Percentiles rank a stretch among this genome's conserved stretches.
Conservation (phyloP, 2,329 filamentous ascomycete genomes). For the Fusarium albosuccineum region DNA sequence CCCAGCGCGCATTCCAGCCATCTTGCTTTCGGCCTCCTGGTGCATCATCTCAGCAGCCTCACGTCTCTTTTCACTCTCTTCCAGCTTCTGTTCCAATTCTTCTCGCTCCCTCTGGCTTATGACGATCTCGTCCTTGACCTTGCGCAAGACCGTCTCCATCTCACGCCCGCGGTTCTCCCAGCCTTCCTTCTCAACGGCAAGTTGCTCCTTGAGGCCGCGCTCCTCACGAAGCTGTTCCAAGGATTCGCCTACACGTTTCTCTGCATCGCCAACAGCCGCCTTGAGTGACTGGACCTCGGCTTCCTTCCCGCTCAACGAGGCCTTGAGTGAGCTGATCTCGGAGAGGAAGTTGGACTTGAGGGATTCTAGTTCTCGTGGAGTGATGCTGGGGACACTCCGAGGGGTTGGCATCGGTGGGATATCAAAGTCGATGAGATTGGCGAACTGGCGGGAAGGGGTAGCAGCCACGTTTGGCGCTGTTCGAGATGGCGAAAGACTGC, state of each 20-base stretch:
- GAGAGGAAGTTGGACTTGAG: conserved; percentile 92
- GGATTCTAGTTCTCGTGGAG: conserved; percentile 90
- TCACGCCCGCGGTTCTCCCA: conserved; percentile 90
- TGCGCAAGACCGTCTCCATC: conserved; percentile 84
- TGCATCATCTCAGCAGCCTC: conserved; percentile 82
- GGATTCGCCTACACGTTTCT: conserved; percentile 89
- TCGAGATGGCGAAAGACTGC: conserved; percentile 49
- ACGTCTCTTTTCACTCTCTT: conserved; percentile 80
- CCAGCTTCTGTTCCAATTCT: conserved; percentile 78
- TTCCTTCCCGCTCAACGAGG: conserved; percentile 91
- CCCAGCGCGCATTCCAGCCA: conserved; percentile 78
- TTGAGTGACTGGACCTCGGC: conserved; percentile 91
- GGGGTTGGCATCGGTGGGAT: conserved; percentile 95
- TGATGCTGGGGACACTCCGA: conserved; percentile 89
- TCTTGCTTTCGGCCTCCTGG: conserved; percentile 80
- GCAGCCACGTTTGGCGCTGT: conserved; percentile 49
- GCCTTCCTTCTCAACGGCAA: conserved; percentile 79
- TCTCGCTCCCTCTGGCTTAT: conserved; percentile 84
- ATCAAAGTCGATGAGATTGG: conserved; percentile 81
- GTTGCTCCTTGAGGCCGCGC: conserved; percentile 75
- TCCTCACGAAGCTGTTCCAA: conserved; percentile 88
- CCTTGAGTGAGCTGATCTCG: conserved; percentile 94
- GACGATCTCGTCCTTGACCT: conserved; percentile 85
- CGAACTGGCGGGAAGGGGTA: conserved; percentile 68
- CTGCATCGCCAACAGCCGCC: conserved; percentile 87